Evolutionary conservation across 805 yeast genomes (phyloP).

Genomic region (Pichia pseudocactophila): DNA sequence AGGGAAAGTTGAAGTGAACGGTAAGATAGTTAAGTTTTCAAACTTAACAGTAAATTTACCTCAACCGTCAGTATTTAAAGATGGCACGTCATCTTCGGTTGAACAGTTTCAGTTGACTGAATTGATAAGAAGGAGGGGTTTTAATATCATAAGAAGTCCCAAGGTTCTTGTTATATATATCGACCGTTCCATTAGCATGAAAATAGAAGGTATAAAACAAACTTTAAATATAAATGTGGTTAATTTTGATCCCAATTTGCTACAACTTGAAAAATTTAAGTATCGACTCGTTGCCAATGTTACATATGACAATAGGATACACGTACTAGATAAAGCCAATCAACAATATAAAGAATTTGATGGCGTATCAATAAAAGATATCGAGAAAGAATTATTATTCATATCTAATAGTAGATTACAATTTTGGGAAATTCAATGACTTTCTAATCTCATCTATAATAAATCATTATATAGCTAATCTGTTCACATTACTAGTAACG

Average conservation of each 20-base stretch:
- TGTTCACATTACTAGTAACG: conserved; percentile 81
- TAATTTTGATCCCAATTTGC: conserved; percentile 38
- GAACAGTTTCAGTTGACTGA: conserved; percentile 42
- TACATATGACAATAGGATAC: conserved; percentile 42
- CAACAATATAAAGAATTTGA: conserved; percentile 52
- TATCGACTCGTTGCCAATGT: conserved; percentile 45
- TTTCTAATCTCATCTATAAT: neutral
- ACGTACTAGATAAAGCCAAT: conserved; percentile 31
- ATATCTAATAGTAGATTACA: conserved; percentile 57
- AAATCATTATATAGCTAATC: conserved; percentile 63
- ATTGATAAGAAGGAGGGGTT: conserved; percentile 36
- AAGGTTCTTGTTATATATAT: conserved; percentile 45
- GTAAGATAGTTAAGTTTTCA: conserved; percentile 37
- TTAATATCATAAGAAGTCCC: conserved; percentile 39
- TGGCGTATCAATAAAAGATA: conserved; percentile 37
- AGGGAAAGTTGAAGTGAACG: conserved; percentile 35
- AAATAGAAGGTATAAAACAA: conserved; percentile 24
- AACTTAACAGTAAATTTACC: conserved; percentile 54
- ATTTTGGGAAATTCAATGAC: conserved; percentile 41
- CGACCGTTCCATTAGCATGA: conserved; percentile 37
- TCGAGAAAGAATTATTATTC: conserved; percentile 52
- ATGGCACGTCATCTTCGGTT: conserved; percentile 34
- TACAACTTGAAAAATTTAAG: conserved; percentile 20
- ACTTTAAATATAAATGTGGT: conserved; percentile 55
- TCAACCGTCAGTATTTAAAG: conserved; percentile 44